Base-by-base conservation (phyloP, 371 early-diverging fungal genomes). In the Fennellomyces sp. region DNA sequence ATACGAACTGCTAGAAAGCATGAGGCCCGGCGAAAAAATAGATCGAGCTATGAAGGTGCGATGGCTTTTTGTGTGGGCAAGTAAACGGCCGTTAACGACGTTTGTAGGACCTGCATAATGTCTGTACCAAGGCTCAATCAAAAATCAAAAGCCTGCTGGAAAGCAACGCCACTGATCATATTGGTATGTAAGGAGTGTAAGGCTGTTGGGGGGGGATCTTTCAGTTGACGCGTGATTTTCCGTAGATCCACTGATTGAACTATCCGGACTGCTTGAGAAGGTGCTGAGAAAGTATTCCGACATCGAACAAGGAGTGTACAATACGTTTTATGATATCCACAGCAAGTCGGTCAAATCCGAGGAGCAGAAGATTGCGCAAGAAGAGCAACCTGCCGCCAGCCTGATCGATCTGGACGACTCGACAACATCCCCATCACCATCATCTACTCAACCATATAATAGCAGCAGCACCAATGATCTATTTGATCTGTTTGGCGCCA, bases 221-320 rank as follows among this genome's bases (percentile, higher is more conserved):
- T 25, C 39, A 39, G n/a, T 39, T 5, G 39, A 39, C 13, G 25
- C 25, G 33, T 10, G 2, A 47, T 28, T 28, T 57, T 2, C 33
- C 12, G 13, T 48, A 21, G 52, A 61, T 17, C n/a, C 10, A 12
- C 19, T 94, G 27, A 72, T 93, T 54, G 66, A 76, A 25, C 67
- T 94, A 52, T 93, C 92, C 58, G 92, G 93, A 61, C 71, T 90
- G 52, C 88, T 97, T 60, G 89, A 89, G 66, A 88, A 85, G 27
- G 95, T 88, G 2, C 70, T 93, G n/a, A 78, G 82, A 58, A 91
- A 90, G 61, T 91, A 90, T 61, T 70, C 72, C n/a, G 88, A 90
- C 33, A 69, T 91, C 56, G 80, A 88, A 73, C 71, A 78, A 13
- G 87, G 95, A 5, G 45, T 56, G 19, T 78, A 67, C 50, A 58